Evolutionary conservation across 345 rosid genomes (phyloP), one percentile per base, ranked within the genome.

Genomic region (Lagerstroemia speciosa): DNA sequence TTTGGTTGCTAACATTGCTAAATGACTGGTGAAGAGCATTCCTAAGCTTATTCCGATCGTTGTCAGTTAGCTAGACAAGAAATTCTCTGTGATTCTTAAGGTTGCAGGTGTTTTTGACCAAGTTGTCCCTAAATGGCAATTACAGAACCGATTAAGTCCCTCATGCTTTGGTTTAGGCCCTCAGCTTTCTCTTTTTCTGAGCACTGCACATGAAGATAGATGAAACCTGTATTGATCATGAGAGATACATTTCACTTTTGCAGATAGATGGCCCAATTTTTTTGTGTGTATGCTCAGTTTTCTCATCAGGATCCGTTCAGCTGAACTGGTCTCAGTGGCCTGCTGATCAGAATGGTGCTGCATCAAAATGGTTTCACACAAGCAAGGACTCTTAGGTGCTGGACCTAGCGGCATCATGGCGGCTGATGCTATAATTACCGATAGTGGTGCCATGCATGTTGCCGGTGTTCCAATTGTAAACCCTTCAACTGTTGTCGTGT

Each of bases 381-480:
- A 88, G 88, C 84, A 94, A 88, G 83, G 96, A 71, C 91, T 94
- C 67, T 79, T 94, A 85, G 99, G 99, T 75, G 97, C 99, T 60
- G 99, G 99, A 40, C 99, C 99, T 72, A 92, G 99, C 78, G 98
- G 99, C 48, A 94, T 94, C 75, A 92, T 94, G 99, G 98, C 99
- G 76, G 99, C 98, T 69, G 99, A 94, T 90, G 98, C 96, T 60
- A 92, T 94, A 60, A 78, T 92, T 81, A 94, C 98, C 1, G 98
- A 94, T 71, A 89, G 90, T 72, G 99, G 99, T 70, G 96, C 96
- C 65, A 84, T 94, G 96, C 98, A 92, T 76, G 93, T 94, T 72
- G 99, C 99, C 32, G 99, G 99, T 43, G 99, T 92, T 76, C 99
- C 99, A 67, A 91, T 94, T 79, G 98, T 92, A 67, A 94, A 91